Conservation (phyloP, 768 basidiomycete species). For the Hypholoma sublateritium region DNA sequence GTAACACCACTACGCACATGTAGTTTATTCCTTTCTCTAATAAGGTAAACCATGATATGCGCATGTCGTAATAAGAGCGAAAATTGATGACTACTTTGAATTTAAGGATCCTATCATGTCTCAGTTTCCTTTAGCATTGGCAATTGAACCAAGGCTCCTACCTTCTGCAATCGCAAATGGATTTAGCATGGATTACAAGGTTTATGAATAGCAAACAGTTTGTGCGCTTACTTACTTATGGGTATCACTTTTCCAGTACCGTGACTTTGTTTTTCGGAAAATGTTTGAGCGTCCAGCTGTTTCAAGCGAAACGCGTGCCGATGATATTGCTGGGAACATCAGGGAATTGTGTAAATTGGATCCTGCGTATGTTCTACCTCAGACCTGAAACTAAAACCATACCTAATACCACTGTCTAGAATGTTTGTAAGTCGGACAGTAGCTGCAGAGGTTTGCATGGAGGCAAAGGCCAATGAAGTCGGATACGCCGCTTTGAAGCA, state of each 20-base stretch:
- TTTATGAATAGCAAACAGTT: constrained; percentile 24
- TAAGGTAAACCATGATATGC: constrained; percentile 44
- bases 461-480: constrained; percentile 67
- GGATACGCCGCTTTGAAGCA: constrained; percentile 69
- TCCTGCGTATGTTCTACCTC: constrained; percentile 45
- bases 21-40: constrained; percentile 80
- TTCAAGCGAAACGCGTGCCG: constrained; percentile 50
- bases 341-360: constrained; percentile 72
- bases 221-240: not conserved
- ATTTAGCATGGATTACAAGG: constrained; percentile 78
- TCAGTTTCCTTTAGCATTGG: constrained; percentile 74
- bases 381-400: not conserved
- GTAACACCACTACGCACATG: constrained; percentile 11
- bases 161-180: constrained; percentile 73
- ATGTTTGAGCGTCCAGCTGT: constrained; percentile 68
- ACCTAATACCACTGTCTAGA: constrained; percentile 33
- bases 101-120: constrained; percentile 74
- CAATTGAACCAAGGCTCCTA: constrained; percentile 73
- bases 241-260: constrained; percentile 67
- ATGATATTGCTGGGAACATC: constrained; percentile 70
- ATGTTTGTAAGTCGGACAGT: constrained; percentile 85
- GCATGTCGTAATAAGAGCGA: constrained; percentile 8
- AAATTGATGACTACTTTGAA: not conserved
- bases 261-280: constrained; percentile 84
- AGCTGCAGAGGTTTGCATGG: constrained; percentile 84